Evolutionary conservation across 768 basidiomycete genomes (phyloP).

Genomic region (Rhodotorula paludigena): DNA sequence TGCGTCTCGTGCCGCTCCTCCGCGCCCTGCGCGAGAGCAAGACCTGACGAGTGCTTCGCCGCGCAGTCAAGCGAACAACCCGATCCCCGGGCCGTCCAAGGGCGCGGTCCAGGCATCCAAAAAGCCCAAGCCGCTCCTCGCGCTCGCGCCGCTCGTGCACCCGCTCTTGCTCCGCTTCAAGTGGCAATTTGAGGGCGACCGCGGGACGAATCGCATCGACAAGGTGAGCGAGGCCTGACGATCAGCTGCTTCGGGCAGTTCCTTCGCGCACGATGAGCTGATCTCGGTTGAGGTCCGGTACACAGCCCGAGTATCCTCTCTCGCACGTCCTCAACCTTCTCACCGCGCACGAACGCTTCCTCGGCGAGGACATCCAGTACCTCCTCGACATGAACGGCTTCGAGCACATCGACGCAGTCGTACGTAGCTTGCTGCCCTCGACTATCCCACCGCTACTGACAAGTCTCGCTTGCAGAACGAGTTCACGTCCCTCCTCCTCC

Average conservation of each 20-base stretch:
- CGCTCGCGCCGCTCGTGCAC: conserved; percentile 74
- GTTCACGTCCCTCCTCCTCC: conserved; percentile 72
- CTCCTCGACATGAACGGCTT: conserved; percentile 64
- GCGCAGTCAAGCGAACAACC: conserved; percentile 27
- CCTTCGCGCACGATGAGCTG: neutral
- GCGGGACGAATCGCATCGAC: conserved; percentile 84
- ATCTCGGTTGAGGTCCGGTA: neutral
- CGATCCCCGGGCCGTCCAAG: conserved; percentile 3
- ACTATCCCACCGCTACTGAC: neutral
- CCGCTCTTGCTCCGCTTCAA: conserved; percentile 83
- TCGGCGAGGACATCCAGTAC: conserved; percentile 68
- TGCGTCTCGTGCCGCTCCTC: conserved; percentile 49
- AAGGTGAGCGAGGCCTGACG: conserved; percentile 60
- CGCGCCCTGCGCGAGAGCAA: neutral
- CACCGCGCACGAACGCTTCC: conserved; percentile 77
- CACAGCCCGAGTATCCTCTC: conserved; percentile 94
- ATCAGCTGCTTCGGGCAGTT: neutral
- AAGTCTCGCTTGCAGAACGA: conserved; percentile 58
- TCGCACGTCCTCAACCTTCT: conserved; percentile 80
- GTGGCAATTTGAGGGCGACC: conserved; percentile 84
- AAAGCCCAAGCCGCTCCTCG: conserved; percentile 57
- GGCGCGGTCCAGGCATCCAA: neutral
- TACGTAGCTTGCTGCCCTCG: conserved; percentile 5
- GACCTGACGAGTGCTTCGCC: neutral
- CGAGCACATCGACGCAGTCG: conserved; percentile 67